Evolutionary conservation across 352 stramenopile species (phyloP).

Genomic region (Phytophthora macrochlamydospora): DNA sequence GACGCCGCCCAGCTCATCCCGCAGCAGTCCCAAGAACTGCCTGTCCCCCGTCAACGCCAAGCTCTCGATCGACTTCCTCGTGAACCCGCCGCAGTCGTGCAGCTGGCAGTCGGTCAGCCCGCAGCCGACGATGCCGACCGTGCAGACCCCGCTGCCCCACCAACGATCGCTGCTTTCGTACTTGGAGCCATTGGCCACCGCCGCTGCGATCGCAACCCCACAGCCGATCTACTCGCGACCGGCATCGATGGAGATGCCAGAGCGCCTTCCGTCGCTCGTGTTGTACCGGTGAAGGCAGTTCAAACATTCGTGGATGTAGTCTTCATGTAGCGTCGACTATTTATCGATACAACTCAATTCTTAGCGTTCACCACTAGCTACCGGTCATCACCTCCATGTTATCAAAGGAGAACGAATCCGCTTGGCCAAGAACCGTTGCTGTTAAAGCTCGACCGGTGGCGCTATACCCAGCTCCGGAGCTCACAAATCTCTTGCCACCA

Average conservation of each 20-base stretch:
- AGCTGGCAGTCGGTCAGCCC: slow-evolving; percentile 4
- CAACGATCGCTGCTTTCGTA: slow-evolving; percentile 37
- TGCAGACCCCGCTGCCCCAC: slow-evolving; percentile 19
- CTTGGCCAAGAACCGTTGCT: no score
- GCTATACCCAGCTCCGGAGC: neutral
- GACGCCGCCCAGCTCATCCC: neutral
- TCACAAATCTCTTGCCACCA: neutral
- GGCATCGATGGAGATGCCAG: slow-evolving; percentile 9
- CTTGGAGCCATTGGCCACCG: slow-evolving; percentile 32
- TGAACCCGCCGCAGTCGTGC: slow-evolving; percentile 34
- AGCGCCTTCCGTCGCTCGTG: slow-evolving; percentile 24
- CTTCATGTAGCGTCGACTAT: slow-evolving; percentile 16
- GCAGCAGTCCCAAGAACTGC: slow-evolving; percentile 2
- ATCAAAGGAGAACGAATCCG: no score
- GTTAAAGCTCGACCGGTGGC: no score
- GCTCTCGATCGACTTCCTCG: slow-evolving; percentile 61
- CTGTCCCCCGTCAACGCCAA: slow-evolving; percentile 39
- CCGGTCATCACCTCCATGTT: no score
- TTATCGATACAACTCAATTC: slow-evolving; percentile 14
- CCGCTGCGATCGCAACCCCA: slow-evolving; percentile 6
- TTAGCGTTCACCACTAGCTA: neutral
- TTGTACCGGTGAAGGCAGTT: slow-evolving; percentile 23
- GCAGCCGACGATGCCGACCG: slow-evolving; percentile 2
- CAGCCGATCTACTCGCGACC: neutral
- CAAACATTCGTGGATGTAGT: no score